A percentile compares a stretch with the other conserved stretches of the same genome.
Conservation (phyloP, 495 filamentous ascomycete genomes). For the Lichenothelia convexa region DNA sequence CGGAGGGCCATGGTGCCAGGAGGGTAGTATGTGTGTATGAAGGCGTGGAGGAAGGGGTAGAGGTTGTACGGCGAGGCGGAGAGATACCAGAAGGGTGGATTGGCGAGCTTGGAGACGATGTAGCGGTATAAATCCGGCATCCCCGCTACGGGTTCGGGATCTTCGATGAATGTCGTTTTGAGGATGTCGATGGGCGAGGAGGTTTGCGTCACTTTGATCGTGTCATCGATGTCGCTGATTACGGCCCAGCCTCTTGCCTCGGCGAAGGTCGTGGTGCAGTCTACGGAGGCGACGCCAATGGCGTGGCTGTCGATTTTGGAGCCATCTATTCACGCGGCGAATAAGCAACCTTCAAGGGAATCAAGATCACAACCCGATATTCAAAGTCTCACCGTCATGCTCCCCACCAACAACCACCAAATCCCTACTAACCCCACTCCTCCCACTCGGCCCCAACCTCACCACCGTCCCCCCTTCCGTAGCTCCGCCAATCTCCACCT, state of each 20-base stretch:
- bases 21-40: conserved; percentile 51
- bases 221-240: conserved; percentile 88
- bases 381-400: too few species aligned
- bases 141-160: conserved; percentile 47
- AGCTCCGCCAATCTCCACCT: conserved; percentile 31
- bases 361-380: conserved; percentile 21
- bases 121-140: conserved; percentile 72
- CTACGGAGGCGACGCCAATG: conserved; percentile 22
- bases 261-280: conserved; percentile 50
- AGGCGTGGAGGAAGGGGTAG: conserved; percentile 65
- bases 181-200: conserved; percentile 61
- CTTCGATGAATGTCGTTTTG: conserved; percentile 61
- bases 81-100: conserved; percentile 77
- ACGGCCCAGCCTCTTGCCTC: conserved; percentile 69
- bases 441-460: conserved; percentile 47
- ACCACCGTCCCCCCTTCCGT: too few species aligned
- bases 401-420: too few species aligned
- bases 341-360: conserved; percentile 25
- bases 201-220: conserved; percentile 82
- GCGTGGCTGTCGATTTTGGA: too few species aligned
- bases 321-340: too few species aligned
- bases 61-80: conserved; percentile 91
- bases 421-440: conserved; percentile 52
- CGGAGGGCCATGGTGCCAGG: conserved; percentile 68
- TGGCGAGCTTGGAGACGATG: conserved; percentile 34